phyloP scores from a whole-genome alignment of 257 asterid genomes.

The Nicotiana undulata region DNA sequence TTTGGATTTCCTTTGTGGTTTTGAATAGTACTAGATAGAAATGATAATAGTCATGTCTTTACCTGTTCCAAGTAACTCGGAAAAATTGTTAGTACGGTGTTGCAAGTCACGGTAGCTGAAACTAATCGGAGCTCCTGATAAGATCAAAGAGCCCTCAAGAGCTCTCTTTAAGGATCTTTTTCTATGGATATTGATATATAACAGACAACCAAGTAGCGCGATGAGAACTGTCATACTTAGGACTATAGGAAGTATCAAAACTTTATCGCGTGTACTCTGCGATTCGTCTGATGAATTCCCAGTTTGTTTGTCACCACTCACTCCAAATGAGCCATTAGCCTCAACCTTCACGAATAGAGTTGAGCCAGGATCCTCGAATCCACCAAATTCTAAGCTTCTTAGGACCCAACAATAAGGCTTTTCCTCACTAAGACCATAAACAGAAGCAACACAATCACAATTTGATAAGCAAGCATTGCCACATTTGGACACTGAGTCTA shows the following conservation, averaged over 20 bases:
- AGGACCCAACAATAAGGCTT: constrained; percentile 79
- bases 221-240: constrained; percentile 54
- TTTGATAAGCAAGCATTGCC: constrained; percentile 73
- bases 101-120: constrained; percentile 74
- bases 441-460: constrained; percentile 75
- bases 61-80: constrained; percentile 80
- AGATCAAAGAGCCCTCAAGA: constrained; percentile 48
- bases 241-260: constrained; percentile 68
- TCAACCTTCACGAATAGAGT: constrained; percentile 76
- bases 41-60: constrained; percentile 2
- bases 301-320: constrained; percentile 11
- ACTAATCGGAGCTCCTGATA: constrained; percentile 63
- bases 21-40: not conserved
- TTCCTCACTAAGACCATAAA: constrained; percentile 79
- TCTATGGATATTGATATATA: constrained; percentile 40
- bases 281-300: constrained; percentile 23
- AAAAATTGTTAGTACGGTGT: constrained; percentile 48
- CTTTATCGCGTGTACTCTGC: constrained; percentile 30
- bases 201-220: constrained; percentile 48
- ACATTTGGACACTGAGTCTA: constrained; percentile 46
- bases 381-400: constrained; percentile 65
- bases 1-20: not conserved
- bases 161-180: constrained; percentile 51
- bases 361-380: constrained; percentile 68
- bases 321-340: constrained; percentile 28